Evolutionary conservation across 1,284 basidiomycete species (phyloP), one percentile per base, ranked within the genome.

Genomic region (Ganoderma multipileum): DNA sequence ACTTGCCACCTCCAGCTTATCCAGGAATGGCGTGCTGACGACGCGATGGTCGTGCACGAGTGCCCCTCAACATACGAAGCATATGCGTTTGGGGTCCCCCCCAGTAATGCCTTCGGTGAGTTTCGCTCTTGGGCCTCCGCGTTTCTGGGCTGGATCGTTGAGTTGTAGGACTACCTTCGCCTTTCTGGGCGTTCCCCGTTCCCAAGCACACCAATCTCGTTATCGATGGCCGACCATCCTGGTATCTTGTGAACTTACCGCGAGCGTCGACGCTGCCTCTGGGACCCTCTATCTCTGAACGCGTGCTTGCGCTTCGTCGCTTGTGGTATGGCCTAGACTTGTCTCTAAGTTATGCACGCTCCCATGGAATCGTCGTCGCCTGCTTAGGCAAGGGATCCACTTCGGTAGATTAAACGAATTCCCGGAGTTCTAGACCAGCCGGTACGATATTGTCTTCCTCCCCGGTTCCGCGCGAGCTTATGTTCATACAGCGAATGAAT

Each of bases 21-120:
- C 71, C 79, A 83, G 60, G 88, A 87, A n/a, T 89, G 86, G 84
- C 83, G 89, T 64, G 85, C 87, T n/a, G 88, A 88, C 28, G 84
- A 86, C 62, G 82, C 85, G 54, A 78, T 84, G 20, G 77, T 88
- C 70, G 79, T 81, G 30, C 79, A 84, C 41, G 77, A 76, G 67
- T 36, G 9, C 36, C 9, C 9, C 36, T 5, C 5, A 36, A 36
- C 36, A n/a, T 9, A 36, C 36, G 36, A 36, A 36, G n/a, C 9
- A 36, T 36, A 4, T 36, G 36, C 36, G 9, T 9, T 9, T 9
- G 5, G 36, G 9, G 36, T 5, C 4, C 9, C 36, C 36, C 36
- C 5, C 36, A 39, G 38, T 5, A 39, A 39, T 39, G 38, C 38
- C 38, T 39, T 39, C 12, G 38, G 38, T 39, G 7, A 39, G 38